Evolutionary conservation across 225 moss, liverwort and hornwort genomes (phyloP).

Genomic region (Lunularia cruciata): DNA sequence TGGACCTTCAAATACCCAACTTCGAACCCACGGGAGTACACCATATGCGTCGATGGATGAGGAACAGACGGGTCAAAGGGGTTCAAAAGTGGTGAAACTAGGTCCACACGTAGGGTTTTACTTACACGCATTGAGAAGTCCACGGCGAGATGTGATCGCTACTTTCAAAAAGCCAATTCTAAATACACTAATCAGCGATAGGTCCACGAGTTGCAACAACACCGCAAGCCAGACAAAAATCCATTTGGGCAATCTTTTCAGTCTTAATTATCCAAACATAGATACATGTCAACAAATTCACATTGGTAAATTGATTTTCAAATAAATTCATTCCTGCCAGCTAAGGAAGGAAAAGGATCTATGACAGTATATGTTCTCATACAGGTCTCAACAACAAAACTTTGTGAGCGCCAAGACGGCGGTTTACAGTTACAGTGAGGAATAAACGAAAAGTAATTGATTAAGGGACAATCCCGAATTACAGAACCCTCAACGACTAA

Average conservation of each 20-base stretch:
- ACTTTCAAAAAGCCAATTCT: too few species aligned
- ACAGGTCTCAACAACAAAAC: conserved; percentile 17
- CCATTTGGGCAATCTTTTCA: neutral
- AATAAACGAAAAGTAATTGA: neutral
- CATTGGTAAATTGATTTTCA: neutral
- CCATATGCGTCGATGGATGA: too few species aligned
- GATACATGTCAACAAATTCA: neutral
- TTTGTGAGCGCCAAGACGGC: conserved; percentile 23
- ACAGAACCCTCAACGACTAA: conserved; percentile 11
- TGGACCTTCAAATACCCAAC: too few species aligned
- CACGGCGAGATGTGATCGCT: too few species aligned
- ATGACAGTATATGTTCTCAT: conserved; percentile 12
- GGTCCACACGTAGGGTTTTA: too few species aligned
- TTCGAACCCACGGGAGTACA: too few species aligned
- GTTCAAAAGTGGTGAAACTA: too few species aligned
- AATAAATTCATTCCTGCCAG: conserved; percentile 1
- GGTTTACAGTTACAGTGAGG: neutral
- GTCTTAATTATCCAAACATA: neutral
- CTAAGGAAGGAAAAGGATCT: conserved; percentile 7
- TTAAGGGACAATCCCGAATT: neutral
- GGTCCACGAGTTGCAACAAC: too few species aligned
- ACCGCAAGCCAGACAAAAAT: too few species aligned
- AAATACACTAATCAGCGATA: too few species aligned
- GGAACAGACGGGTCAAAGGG: too few species aligned
- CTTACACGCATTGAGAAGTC: too few species aligned